Evolutionary conservation across 139 green algal genomes (phyloP).

Genomic region (Micromonas commoda): DNA sequence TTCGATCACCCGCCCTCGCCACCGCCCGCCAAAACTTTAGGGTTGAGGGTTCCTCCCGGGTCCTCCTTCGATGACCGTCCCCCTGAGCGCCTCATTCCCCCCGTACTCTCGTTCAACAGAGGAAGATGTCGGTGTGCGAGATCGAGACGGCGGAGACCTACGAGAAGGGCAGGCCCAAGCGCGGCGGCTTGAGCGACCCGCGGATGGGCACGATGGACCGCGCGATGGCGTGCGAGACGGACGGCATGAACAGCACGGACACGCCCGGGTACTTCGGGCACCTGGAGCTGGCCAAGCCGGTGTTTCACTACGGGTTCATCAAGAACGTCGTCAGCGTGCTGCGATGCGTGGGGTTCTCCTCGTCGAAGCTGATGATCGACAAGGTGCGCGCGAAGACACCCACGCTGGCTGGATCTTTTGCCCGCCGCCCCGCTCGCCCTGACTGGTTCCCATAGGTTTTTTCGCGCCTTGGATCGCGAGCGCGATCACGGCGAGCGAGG

Average conservation of each 20-base stretch:
- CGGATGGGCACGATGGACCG: slow-evolving; percentile 84
- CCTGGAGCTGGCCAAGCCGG: slow-evolving; percentile 89
- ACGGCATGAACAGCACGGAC: slow-evolving; percentile 48
- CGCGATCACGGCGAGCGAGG: too few species aligned
- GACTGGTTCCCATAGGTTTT: slow-evolving; percentile 4
- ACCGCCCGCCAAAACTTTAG: not conserved
- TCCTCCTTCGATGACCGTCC: not conserved
- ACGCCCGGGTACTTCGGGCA: slow-evolving; percentile 97
- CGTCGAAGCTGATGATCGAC: slow-evolving; percentile 75
- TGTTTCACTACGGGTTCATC: slow-evolving; percentile 95
- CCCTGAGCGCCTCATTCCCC: not conserved
- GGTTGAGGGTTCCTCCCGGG: not conserved
- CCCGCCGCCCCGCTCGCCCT: not conserved
- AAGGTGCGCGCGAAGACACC: slow-evolving; percentile 49
- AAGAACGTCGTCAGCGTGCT: slow-evolving; percentile 87
- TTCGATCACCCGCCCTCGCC: not conserved
- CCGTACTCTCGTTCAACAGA: slow-evolving; percentile 26
- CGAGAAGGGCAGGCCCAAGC: slow-evolving; percentile 80
- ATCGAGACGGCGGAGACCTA: slow-evolving; percentile 64
- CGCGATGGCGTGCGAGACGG: slow-evolving; percentile 42
- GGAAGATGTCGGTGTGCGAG: slow-evolving; percentile 41
- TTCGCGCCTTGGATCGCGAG: not conserved
- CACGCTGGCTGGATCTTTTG: not conserved
- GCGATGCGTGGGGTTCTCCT: slow-evolving; percentile 89
- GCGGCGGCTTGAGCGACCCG: slow-evolving; percentile 81